Evolutionary conservation across 495 filamentous ascomycete genomes (phyloP), one percentile per base, ranked within the genome.

Genomic region (Tetracladium setigerum): DNA sequence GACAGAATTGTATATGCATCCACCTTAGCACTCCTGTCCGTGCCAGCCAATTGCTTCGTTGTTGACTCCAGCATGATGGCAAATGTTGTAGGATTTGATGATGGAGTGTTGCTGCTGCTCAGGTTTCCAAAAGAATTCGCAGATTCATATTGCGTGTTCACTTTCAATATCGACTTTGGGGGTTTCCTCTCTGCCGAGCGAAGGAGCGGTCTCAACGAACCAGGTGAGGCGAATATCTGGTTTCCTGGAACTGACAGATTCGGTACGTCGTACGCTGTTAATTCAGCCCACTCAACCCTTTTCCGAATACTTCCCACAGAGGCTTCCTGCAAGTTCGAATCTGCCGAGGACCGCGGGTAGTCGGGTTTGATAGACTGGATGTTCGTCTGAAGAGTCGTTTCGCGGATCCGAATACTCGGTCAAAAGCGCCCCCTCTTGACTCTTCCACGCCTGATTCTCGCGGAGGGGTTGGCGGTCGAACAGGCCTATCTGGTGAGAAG

Each of bases 131-230:
- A 6, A 74, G 59, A 50, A 38, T 66, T 50, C 59, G 68, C 70
- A 8, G 34, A 7, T 10, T 57, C 48, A 67, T 61, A 54, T 70
- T 50, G 67, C 22, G 22, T 73, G 22, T 63, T 70, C 15, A 72
- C 59, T 63, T 97, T 98, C 39, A 98, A 74, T 46, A 98, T 96
- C 2, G 89, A 91, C 58, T 91, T 95, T 18, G 78, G 55, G 11
- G 86, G 78, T 58, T 82, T 87, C 30, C 70, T 71, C 41, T 82
- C 74, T 56, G 73, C 79, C 22, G 83, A 81, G 4, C 80, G 76
- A 19, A 72, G 77, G 22, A 71, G 64, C 40, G 56, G 61, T 71
- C 69, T 34, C 66, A 65, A 52, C 53, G 74, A 61, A 53, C 69
- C 60, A 52, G 75, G 67, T 1, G 67, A 70, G 2, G 61, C 53